Percentiles rank a stretch among this genome's conserved stretches.
Conservation (phyloP, 495 filamentous ascomycete genomes). For the Polyplosphaeria fusca region DNA sequence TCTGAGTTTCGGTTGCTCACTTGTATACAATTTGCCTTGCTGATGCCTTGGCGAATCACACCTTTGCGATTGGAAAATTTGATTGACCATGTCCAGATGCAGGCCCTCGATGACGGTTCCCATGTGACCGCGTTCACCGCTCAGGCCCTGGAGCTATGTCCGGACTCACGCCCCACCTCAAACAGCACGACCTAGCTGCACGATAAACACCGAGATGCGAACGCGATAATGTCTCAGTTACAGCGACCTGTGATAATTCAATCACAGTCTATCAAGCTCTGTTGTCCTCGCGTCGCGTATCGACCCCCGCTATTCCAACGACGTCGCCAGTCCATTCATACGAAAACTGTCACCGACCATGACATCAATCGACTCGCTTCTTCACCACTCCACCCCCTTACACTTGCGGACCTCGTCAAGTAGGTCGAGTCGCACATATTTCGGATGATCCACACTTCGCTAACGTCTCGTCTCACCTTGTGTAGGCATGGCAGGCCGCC, state of each 20-base stretch:
- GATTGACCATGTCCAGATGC: no score
- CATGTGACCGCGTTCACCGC: slow-evolving; percentile 7
- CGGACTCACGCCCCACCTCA: background rate
- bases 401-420: slow-evolving; percentile 84
- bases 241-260: slow-evolving; percentile 22
- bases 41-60: no score
- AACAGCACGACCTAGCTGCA: background rate
- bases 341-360: slow-evolving; percentile 54
- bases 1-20: no score
- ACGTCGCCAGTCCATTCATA: slow-evolving; percentile 14
- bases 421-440: slow-evolving; percentile 41
- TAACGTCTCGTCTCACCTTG: background rate
- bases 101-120: no score
- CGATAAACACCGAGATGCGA: background rate
- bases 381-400: slow-evolving; percentile 74
- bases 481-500: slow-evolving; percentile 84
- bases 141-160: slow-evolving; percentile 1
- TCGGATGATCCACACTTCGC: background rate
- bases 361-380: slow-evolving; percentile 75
- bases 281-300: slow-evolving; percentile 10
- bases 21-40: no score
- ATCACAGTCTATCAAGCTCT: slow-evolving; percentile 24
- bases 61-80: no score
- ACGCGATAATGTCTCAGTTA: slow-evolving; percentile 16
- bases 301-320: background rate